Base-by-base conservation (phyloP, 2,329 filamentous ascomycete genomes). In the Chaetomiaceae sp. region DNA sequence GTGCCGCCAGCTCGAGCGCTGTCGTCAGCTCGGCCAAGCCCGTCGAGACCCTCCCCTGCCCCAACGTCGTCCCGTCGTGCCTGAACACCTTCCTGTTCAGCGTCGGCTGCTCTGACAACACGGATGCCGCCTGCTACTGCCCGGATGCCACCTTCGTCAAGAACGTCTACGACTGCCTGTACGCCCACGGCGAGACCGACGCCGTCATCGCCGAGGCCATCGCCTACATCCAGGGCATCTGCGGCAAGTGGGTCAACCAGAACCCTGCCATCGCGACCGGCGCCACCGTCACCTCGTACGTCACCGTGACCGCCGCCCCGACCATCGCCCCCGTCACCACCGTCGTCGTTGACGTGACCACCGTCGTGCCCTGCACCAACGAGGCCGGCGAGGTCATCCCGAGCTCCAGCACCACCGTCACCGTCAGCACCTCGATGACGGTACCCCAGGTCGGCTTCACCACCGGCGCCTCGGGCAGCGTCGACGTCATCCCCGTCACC, bases 221-320 rank as follows among this genome's bases (percentile, higher is more conserved):
- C 55, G 80, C 81, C 64, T 96, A 89, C 82, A 87, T 96, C 78
- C 86, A 91, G 71, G 91, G 91, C 69, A 89, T 97, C 73, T 97
- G 92, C 75, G 90, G 88, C 54, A 74, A 80, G 49, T 85, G 86
- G 71, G 80, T 89, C 33, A 76, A 80, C 15, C 64, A 80, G 68
- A 96, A 96, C 81, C 90, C 91, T n/a, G 88, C 79, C 59, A 88
- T 97, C 65, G 82, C 89, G 66, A 95, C 88, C 46, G 84, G 81
- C 59, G 83, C 89, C 62, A 76, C 78, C 36, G 75, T 83, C 68
- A 82, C 82, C 63, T 78, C 77, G 51, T 80, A 85, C 70, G 76
- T 82, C 65, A 79, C 80, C 29, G 74, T 76, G 55, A 75, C 75
- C 14, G 69, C 75, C 42, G 68, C 69, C 15, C 60, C 69, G 14